Evolutionary conservation across 805 yeast genomes (phyloP).

Genomic region (Yamadazyma ubonensis): DNA sequence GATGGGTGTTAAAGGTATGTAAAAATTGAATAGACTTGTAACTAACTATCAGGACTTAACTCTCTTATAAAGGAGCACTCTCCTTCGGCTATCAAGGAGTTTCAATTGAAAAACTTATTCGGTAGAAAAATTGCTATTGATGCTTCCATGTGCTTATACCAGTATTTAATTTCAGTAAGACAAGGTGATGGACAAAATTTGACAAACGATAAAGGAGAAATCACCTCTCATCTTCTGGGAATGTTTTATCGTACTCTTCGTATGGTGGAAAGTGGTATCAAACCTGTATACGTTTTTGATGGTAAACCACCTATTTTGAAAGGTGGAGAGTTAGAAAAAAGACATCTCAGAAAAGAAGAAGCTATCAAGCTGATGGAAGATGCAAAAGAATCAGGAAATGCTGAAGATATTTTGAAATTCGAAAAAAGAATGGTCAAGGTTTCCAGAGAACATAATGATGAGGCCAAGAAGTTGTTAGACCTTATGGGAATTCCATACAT

Average conservation of each 20-base stretch:
- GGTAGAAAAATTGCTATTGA: constrained; percentile 98
- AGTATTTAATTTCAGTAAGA: constrained; percentile 92
- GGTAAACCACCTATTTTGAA: constrained; percentile 96
- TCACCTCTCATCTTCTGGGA: constrained; percentile 91
- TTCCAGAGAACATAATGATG: constrained; percentile 87
- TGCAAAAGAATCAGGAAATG: constrained; percentile 75
- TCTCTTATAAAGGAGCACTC: constrained; percentile 88
- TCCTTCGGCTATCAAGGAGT: constrained; percentile 71
- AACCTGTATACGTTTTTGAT: constrained; percentile 95
- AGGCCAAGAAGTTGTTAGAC: constrained; percentile 75
- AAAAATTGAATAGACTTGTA: background rate
- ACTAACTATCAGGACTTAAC: constrained; percentile 61
- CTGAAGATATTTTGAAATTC: constrained; percentile 69
- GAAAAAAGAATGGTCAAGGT: constrained; percentile 90
- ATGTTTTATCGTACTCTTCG: constrained; percentile 91
- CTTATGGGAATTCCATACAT: constrained; percentile 96
- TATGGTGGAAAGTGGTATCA: constrained; percentile 88
- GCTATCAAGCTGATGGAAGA: constrained; percentile 75
- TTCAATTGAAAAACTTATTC: constrained; percentile 80
- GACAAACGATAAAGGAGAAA: constrained; percentile 85
- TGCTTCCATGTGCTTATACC: constrained; percentile 96
- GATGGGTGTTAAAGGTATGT: constrained; percentile 34
- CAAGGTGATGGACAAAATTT: constrained; percentile 96
- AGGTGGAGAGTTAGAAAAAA: constrained; percentile 87
- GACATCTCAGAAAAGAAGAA: constrained; percentile 76